Evolutionary conservation across 768 basidiomycete species (phyloP).

Genomic region (Agrocybe pediades): DNA sequence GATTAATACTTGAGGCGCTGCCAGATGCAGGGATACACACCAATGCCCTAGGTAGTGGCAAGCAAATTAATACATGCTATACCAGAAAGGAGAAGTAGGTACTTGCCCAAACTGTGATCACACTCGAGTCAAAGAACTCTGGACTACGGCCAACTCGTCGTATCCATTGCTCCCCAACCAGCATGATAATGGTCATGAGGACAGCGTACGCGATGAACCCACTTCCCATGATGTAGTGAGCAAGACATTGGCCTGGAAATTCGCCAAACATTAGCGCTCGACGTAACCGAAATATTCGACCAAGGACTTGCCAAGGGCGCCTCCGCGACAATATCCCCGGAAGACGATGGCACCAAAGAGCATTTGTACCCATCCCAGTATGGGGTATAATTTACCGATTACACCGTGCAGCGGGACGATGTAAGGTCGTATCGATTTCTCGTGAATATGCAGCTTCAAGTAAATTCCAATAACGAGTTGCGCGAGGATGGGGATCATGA

Average conservation of each 20-base stretch:
- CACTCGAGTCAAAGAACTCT: slow-evolving; percentile 84
- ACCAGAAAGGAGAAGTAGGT: neutral
- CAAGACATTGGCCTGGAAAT: slow-evolving; percentile 72
- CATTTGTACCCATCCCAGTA: slow-evolving; percentile 89
- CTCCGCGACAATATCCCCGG: slow-evolving; percentile 80
- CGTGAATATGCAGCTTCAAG: slow-evolving; percentile 89
- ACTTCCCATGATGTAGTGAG: slow-evolving; percentile 89
- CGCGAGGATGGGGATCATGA: slow-evolving; percentile 60
- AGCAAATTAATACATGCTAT: neutral
- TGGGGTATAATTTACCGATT: slow-evolving; percentile 82
- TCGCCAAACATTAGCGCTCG: neutral
- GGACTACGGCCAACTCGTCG: slow-evolving; percentile 69
- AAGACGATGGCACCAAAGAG: slow-evolving; percentile 80
- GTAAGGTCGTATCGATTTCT: slow-evolving; percentile 70
- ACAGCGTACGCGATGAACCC: slow-evolving; percentile 88
- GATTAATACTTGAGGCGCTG: neutral
- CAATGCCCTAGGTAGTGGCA: slow-evolving; percentile 47
- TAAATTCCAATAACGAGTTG: slow-evolving; percentile 83
- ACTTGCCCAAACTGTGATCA: slow-evolving; percentile 56
- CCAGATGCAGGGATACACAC: slow-evolving; percentile 34
- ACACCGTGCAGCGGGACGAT: slow-evolving; percentile 72
- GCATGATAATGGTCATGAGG: slow-evolving; percentile 77
- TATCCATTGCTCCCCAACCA: slow-evolving; percentile 80
- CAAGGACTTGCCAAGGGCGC: slow-evolving; percentile 48
- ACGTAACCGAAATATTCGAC: neutral